phyloP scores from a whole-genome alignment of 2,329 filamentous ascomycete species.

The Septoria petroselini region DNA sequence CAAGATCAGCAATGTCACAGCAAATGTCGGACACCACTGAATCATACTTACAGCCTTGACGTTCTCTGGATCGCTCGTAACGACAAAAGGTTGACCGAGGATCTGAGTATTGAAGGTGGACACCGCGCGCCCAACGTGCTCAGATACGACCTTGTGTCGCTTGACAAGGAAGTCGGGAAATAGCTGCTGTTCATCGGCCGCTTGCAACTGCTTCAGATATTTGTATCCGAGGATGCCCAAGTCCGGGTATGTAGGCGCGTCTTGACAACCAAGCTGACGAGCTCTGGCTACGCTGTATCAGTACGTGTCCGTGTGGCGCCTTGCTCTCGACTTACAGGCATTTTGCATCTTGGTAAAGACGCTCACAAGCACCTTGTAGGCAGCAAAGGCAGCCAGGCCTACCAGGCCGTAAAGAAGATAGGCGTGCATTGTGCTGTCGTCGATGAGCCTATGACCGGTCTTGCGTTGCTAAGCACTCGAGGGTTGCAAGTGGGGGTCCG shows the following conservation, averaged over 20 bases:
- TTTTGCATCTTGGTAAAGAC: conserved; percentile 21
- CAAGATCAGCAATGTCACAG: not conserved
- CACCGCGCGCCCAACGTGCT: conserved; percentile 28
- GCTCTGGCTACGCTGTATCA: conserved; percentile 24
- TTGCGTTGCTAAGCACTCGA: not conserved
- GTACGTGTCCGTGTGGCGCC: not conserved
- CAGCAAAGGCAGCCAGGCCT: conserved; percentile 24
- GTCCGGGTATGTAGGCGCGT: conserved; percentile 26
- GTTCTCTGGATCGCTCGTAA: conserved; percentile 38
- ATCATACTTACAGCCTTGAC: conserved; percentile 32
- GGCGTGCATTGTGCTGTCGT: conserved; percentile 25
- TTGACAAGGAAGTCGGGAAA: conserved; percentile 34
- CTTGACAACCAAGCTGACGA: conserved; percentile 29
- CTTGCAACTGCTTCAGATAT: conserved; percentile 30
- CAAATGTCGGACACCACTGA: not conserved
- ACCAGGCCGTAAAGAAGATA: conserved; percentile 27
- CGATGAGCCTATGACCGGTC: not conserved
- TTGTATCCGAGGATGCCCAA: conserved; percentile 33
- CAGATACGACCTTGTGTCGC: conserved; percentile 29
- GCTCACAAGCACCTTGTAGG: conserved; percentile 29
- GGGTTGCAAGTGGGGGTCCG: not conserved
- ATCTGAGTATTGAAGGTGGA: conserved; percentile 30
- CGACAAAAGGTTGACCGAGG: conserved; percentile 30
- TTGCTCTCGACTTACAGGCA: conserved; percentile 13
- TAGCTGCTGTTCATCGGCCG: conserved; percentile 30